These are phyloP conservation scores for Babesia bovis DNA, from an alignment of 169 alveolate genomes.

Conservation along the genomic window DNA sequence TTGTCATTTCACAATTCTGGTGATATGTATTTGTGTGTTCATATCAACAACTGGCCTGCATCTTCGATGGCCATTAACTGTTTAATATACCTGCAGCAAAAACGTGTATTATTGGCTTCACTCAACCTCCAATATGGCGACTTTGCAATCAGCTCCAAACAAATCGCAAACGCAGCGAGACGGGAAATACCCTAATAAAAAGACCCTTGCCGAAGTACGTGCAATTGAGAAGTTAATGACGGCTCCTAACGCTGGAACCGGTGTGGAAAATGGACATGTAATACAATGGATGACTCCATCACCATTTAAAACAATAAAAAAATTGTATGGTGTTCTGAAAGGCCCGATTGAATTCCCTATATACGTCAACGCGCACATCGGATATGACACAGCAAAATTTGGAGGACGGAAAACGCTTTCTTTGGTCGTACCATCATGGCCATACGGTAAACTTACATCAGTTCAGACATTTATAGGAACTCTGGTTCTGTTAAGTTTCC, in stretches of 20 bases:
- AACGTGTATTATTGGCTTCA: slow-evolving; percentile 20
- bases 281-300: slow-evolving; percentile 84
- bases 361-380: slow-evolving; percentile 60
- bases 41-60: no score
- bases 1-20: neutral
- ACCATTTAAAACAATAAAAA: slow-evolving; percentile 75
- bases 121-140: neutral
- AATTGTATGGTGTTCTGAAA: slow-evolving; percentile 76
- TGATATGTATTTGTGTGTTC: neutral
- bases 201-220: neutral
- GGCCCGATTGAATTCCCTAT: slow-evolving; percentile 74
- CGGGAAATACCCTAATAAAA: neutral
- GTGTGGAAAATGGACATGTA: slow-evolving; percentile 82
- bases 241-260: slow-evolving; percentile 65
- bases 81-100: neutral
- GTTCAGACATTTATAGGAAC: slow-evolving; percentile 16
- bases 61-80: neutral
- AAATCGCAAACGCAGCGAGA: neutral
- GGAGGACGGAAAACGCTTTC: slow-evolving; percentile 75
- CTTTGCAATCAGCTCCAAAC: neutral
- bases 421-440: slow-evolving; percentile 52
- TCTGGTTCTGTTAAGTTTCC: slow-evolving; percentile 21
- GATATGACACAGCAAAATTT: slow-evolving; percentile 69
- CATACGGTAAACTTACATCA: slow-evolving; percentile 39
- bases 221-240: neutral